These are phyloP conservation scores for Gigaspora rosea DNA, from an alignment of 192 early-diverging fungal genomes.

Conservation along the genomic window DNA sequence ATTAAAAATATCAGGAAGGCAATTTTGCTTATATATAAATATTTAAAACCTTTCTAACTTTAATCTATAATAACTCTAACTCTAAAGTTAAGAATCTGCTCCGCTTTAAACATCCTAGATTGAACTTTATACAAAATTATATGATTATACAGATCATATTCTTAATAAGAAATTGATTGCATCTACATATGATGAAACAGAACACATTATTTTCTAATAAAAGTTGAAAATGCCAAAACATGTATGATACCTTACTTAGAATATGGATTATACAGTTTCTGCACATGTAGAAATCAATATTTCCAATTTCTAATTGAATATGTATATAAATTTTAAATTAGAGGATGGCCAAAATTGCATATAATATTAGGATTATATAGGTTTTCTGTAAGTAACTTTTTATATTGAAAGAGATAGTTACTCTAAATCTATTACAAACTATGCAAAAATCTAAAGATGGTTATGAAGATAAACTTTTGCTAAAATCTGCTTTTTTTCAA, in stretches of 20 bases:
- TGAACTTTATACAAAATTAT: too few relatives aligned
- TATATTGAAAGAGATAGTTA: conserved; percentile 10
- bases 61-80: too few relatives aligned
- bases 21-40: too few relatives aligned
- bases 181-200: conserved; percentile 28
- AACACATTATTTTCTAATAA: conserved; percentile 11
- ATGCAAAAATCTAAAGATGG: conserved; percentile 25
- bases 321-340: conserved; percentile 27
- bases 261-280: conserved; percentile 25
- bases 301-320: conserved; percentile 20
- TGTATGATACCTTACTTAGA: neutral
- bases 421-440: conserved; percentile 17
- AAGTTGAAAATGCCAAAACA: neutral
- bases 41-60: too few relatives aligned
- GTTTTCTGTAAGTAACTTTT: conserved; percentile 20
- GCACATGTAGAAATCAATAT: conserved; percentile 21
- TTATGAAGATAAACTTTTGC: conserved; percentile 30
- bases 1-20: too few relatives aligned
- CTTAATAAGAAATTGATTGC: neutral
- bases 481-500: conserved; percentile 16
- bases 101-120: too few relatives aligned
- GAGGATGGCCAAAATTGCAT: neutral
- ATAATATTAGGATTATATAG: conserved; percentile 26
- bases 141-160: too few relatives aligned
- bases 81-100: too few relatives aligned